phyloP scores from a whole-genome alignment of 2,329 filamentous ascomycete genomes.

The Falciphora oryzae region DNA sequence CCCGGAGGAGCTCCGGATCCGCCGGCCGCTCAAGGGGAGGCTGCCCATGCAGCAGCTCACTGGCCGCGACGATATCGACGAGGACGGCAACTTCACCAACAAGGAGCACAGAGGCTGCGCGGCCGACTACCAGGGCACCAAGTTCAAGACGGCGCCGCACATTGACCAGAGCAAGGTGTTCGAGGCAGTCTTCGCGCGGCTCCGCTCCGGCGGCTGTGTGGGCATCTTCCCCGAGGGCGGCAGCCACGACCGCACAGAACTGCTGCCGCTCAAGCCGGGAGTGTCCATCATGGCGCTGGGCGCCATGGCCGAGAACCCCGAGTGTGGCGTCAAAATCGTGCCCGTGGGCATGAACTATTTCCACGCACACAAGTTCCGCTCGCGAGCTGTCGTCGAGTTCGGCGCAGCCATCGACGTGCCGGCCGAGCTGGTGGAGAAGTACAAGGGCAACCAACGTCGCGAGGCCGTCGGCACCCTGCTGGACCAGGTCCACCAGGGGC shows the following conservation, averaged over 20 bases:
- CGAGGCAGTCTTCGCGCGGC: conserved; percentile 80
- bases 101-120: conserved; percentile 46
- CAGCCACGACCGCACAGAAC: conserved; percentile 87
- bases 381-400: conserved; percentile 91
- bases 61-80: conserved; percentile 65
- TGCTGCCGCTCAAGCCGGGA: conserved; percentile 90
- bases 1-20: conserved; percentile 75
- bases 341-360: conserved; percentile 99
- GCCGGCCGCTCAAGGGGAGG: conserved; percentile 78
- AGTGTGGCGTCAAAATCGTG: conserved; percentile 89
- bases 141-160: conserved; percentile 84
- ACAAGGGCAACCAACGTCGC: conserved; percentile 74
- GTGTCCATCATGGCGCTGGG: conserved; percentile 95
- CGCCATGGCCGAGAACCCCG: conserved; percentile 74
- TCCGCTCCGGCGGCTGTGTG: conserved; percentile 79
- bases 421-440: conserved; percentile 74
- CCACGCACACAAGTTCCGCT: conserved; percentile 96
- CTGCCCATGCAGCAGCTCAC: conserved; percentile 76
- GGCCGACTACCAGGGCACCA: conserved; percentile 67
- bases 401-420: conserved; percentile 84
- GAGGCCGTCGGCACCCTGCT: conserved; percentile 82
- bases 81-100: conserved; percentile 57
- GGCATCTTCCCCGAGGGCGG: conserved; percentile 97
- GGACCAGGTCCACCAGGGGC: conserved; percentile 77
- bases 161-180: conserved; percentile 94